A percentile compares a stretch with the other conserved stretches of the same genome.
These are phyloP conservation scores for Mycena galopus DNA, from an alignment of 768 basidiomycete genomes.

Conservation along the genomic window DNA sequence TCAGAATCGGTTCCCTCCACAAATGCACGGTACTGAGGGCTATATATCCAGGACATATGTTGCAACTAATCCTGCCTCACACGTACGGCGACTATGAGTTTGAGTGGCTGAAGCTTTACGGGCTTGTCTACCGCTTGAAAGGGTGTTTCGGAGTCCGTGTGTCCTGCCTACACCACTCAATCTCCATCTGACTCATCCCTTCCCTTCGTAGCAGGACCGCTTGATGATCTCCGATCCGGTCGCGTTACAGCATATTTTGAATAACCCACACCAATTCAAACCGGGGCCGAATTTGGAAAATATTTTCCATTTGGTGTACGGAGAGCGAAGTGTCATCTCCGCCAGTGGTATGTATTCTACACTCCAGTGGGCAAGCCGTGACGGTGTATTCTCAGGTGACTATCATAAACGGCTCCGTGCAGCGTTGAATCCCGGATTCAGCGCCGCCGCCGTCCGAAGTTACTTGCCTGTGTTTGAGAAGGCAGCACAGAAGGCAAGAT, in stretches of 20 bases:
- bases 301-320: not conserved
- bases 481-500: not conserved
- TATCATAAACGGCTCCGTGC: conserved; percentile 4
- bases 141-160: conserved; percentile 28
- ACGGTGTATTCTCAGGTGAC: no score
- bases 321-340: not conserved
- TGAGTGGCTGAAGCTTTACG: conserved; percentile 17
- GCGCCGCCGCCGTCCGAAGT: conserved; percentile 3
- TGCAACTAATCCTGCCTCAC: not conserved
- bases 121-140: conserved; percentile 15
- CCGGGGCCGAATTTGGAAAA: not conserved
- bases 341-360: not conserved
- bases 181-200: not conserved
- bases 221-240: conserved; percentile 24
- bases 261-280: not conserved
- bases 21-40: not conserved
- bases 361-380: no score
- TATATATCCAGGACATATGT: conserved; percentile 13
- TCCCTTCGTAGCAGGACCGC: conserved; percentile 2
- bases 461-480: not conserved
- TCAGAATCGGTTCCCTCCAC: not conserved
- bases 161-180: not conserved
- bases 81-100: conserved; percentile 25
- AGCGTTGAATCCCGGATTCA: not conserved
- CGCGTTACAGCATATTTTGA: conserved; percentile 6